A percentile compares a stretch with the other conserved stretches of the same genome.
Evolutionary conservation across 345 rosid genomes (phyloP).

Genomic region (Durio zibethinus): DNA sequence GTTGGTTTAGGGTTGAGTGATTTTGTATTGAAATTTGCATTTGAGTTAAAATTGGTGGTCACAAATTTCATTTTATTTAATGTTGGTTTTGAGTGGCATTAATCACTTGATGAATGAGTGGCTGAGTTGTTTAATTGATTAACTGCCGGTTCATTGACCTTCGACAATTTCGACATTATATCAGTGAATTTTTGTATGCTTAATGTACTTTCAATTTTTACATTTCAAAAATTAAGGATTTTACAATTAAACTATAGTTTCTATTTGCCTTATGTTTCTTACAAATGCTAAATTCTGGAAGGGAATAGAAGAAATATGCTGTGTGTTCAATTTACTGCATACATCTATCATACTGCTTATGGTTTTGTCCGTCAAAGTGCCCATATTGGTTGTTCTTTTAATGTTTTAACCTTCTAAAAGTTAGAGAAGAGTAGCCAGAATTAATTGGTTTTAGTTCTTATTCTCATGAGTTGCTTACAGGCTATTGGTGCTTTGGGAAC

Average conservation of each 20-base stretch:
- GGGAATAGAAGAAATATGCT: background rate
- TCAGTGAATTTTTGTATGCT: background rate
- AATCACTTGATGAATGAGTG: background rate
- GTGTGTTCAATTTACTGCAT: background rate
- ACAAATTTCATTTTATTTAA: background rate
- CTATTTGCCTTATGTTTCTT: background rate
- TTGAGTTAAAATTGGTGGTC: background rate
- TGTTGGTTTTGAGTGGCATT: background rate
- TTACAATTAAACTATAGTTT: background rate
- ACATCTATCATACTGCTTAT: background rate
- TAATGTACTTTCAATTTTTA: background rate
- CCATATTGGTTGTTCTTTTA: background rate
- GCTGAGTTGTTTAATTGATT: background rate
- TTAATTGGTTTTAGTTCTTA: background rate
- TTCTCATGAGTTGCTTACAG: conserved; percentile 34
- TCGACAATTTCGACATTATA: background rate
- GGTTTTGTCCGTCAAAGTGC: background rate
- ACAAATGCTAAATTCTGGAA: background rate
- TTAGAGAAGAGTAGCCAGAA: background rate
- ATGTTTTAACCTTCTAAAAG: background rate
- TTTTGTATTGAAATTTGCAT: background rate
- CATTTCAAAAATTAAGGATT: background rate
- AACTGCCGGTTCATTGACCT: background rate
- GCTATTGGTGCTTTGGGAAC: conserved; percentile 86
- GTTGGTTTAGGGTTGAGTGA: background rate